phyloP scores from a whole-genome alignment of 2,329 filamentous ascomycete genomes.

The Fonsecaea erecta region DNA sequence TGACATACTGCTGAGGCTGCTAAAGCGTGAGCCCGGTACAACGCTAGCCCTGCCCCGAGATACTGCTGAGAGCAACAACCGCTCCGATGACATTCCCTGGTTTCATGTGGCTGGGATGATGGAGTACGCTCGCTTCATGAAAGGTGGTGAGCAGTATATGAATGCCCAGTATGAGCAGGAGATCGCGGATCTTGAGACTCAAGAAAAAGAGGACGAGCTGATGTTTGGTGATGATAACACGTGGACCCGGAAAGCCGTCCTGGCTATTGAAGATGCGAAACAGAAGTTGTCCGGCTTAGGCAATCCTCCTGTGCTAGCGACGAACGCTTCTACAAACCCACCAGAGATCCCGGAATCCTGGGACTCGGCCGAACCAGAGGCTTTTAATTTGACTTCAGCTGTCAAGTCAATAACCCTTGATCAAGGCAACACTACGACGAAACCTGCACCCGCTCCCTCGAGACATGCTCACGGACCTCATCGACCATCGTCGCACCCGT shows the following conservation, averaged over 20 bases:
- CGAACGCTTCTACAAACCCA: slow-evolving; percentile 36
- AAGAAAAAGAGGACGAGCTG: slow-evolving; percentile 86
- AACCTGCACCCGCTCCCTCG: slow-evolving; percentile 5
- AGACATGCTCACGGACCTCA: slow-evolving; percentile 9
- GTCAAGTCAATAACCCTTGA: slow-evolving; percentile 38
- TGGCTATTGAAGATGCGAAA: slow-evolving; percentile 73
- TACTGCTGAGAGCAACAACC: slow-evolving; percentile 70
- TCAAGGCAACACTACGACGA: slow-evolving; percentile 33
- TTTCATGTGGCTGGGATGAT: slow-evolving; percentile 91
- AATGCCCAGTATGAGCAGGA: slow-evolving; percentile 77
- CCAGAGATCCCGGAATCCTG: slow-evolving; percentile 28
- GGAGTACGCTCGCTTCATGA: slow-evolving; percentile 95
- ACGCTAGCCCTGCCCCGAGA: slow-evolving; percentile 88
- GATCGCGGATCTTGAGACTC: slow-evolving; percentile 71
- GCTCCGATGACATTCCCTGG: slow-evolving; percentile 84
- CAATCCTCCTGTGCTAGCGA: slow-evolving; percentile 61
- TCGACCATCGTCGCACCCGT: slow-evolving; percentile 32
- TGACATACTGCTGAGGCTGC: slow-evolving; percentile 85
- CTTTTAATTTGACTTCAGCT: slow-evolving; percentile 37
- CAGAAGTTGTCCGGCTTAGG: slow-evolving; percentile 73
- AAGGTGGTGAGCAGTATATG: slow-evolving; percentile 90
- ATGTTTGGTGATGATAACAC: slow-evolving; percentile 92
- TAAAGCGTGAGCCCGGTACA: slow-evolving; percentile 77
- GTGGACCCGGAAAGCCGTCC: slow-evolving; percentile 85
- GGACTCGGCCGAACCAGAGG: slow-evolving; percentile 23